Evolutionary conservation across 2,329 filamentous ascomycete genomes (phyloP).

Genomic region (Phaeosphaeria sp.): DNA sequence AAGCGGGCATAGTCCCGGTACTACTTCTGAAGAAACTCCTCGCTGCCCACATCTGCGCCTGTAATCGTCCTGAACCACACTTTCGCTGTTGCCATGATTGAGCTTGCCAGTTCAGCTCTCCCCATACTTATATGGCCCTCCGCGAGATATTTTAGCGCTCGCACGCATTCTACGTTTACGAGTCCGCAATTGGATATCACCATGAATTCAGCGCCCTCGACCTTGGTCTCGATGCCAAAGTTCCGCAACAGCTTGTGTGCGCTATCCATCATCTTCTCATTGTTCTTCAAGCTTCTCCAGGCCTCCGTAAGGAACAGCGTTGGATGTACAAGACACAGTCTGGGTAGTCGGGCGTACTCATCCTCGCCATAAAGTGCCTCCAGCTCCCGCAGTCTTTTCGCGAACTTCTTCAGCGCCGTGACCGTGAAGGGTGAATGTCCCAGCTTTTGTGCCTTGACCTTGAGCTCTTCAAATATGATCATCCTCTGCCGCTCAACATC

Average conservation of each 20-base stretch:
- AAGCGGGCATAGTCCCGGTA: background rate
- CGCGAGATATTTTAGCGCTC: conserved; percentile 27
- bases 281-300: conserved; percentile 24
- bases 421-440: conserved; percentile 18
- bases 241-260: conserved; percentile 25
- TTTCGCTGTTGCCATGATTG: conserved; percentile 20
- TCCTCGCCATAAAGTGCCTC: conserved; percentile 26
- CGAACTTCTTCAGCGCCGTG: conserved; percentile 31
- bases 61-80: conserved; percentile 27
- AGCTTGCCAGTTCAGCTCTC: conserved; percentile 10
- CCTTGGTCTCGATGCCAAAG: conserved; percentile 23
- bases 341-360: conserved; percentile 18
- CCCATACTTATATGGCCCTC: conserved; percentile 24
- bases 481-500: conserved; percentile 12
- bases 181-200: conserved; percentile 20
- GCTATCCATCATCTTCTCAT: conserved; percentile 27
- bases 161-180: conserved; percentile 29
- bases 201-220: conserved; percentile 10
- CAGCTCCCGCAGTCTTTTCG: conserved; percentile 17
- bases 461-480: conserved; percentile 26
- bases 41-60: conserved; percentile 23
- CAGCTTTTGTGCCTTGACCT: conserved; percentile 21
- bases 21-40: conserved; percentile 17
- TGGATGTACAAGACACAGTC: conserved; percentile 31
- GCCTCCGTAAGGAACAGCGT: conserved; percentile 30